Conservation (phyloP, 495 filamentous ascomycete genomes). For the Lasiosphaeria hispida region DNA sequence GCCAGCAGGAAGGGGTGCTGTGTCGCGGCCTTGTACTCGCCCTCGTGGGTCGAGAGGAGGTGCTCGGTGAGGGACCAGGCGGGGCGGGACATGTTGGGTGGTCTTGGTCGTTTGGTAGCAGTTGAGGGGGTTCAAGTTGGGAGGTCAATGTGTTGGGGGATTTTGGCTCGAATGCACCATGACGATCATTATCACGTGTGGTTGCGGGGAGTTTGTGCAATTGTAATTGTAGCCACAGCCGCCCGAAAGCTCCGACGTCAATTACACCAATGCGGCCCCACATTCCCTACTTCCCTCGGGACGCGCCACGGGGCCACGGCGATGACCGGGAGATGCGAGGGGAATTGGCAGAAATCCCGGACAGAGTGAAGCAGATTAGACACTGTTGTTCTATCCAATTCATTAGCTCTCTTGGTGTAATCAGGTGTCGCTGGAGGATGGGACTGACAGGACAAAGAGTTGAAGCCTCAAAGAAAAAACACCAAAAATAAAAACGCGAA, state of each 20-base stretch:
- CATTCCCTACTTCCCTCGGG: neutral
- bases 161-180: constrained; percentile 5
- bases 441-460: too few species aligned
- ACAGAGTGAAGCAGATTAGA: too few species aligned
- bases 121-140: neutral
- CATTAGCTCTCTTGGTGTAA: too few species aligned
- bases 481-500: too few species aligned
- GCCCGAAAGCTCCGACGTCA: neutral
- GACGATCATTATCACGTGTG: constrained; percentile 4
- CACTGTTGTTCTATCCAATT: too few species aligned
- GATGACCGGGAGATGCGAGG: neutral
- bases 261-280: neutral
- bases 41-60: constrained; percentile 42
- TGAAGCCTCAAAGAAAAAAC: too few species aligned
- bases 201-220: constrained; percentile 1
- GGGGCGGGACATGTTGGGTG: neutral
- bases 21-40: constrained; percentile 55
- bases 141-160: neutral
- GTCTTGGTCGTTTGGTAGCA: too few species aligned
- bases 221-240: neutral
- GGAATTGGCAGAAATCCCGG: neutral
- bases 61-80: constrained; percentile 49
- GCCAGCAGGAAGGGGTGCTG: constrained; percentile 65
- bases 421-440: too few species aligned
- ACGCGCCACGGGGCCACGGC: neutral